These are phyloP conservation scores for Spergularia marina DNA, from an alignment of 148 eudicot genomes.

Conservation along the genomic window DNA sequence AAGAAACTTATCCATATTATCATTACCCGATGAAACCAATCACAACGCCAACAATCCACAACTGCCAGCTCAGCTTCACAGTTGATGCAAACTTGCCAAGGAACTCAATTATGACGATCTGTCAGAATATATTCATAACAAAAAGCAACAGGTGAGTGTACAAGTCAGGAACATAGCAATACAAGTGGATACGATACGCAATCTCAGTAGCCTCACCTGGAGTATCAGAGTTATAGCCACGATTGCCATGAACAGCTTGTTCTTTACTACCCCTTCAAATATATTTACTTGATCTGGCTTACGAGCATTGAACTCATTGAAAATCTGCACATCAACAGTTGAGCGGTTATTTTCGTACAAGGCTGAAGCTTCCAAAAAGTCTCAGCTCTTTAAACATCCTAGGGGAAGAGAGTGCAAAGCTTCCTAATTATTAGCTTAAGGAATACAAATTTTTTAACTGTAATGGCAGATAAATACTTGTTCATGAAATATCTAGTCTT, in stretches of 20 bases:
- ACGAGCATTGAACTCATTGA: conserved; percentile 94
- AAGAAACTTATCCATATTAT: background rate
- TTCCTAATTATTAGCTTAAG: too few relatives aligned
- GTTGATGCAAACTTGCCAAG: conserved; percentile 82
- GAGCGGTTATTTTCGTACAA: background rate
- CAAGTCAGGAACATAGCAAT: background rate
- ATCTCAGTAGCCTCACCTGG: conserved; percentile 45
- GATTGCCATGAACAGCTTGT: conserved; percentile 72
- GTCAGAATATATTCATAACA: conserved; percentile 8
- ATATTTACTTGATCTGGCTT: conserved; percentile 87
- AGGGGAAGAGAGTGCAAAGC: too few relatives aligned
- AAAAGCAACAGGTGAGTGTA: background rate
- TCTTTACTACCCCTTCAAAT: conserved; percentile 69
- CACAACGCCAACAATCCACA: conserved; percentile 72
- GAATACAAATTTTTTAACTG: too few relatives aligned
- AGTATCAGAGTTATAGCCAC: conserved; percentile 62
- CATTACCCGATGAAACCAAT: conserved; percentile 68
- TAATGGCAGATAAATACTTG: background rate
- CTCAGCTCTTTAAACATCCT: too few relatives aligned
- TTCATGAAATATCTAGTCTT: too few relatives aligned
- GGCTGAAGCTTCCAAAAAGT: too few relatives aligned
- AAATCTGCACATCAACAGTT: conserved; percentile 43
- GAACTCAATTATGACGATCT: conserved; percentile 76
- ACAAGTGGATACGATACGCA: background rate
- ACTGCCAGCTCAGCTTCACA: conserved; percentile 68